Percentiles rank a stretch among this genome's conserved stretches.
phyloP scores from a whole-genome alignment of 108 stramenopile genomes.

The Cyclotella baltica region DNA sequence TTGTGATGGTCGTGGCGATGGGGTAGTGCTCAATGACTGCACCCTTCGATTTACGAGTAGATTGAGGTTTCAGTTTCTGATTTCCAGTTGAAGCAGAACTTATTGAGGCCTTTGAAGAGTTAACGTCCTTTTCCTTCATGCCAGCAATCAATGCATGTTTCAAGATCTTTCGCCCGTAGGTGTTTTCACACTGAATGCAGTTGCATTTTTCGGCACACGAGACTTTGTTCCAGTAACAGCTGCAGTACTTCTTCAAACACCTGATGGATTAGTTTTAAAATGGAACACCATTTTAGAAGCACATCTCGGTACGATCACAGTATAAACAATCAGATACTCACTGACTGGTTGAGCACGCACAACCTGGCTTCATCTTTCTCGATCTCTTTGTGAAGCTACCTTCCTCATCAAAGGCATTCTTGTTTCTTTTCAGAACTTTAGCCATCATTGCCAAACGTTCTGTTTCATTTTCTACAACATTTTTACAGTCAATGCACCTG shows the following conservation, averaged over 20 bases:
- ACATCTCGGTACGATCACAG: not conserved
- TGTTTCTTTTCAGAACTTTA: constrained; percentile 7
- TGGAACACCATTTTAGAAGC: not conserved
- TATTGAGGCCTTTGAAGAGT: not conserved
- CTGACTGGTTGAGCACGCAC: not conserved
- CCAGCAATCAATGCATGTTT: not conserved
- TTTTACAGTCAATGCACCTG: constrained; percentile 5
- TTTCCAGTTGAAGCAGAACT: not conserved
- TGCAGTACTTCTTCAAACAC: constrained; percentile 12
- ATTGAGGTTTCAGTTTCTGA: not conserved
- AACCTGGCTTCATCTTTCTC: constrained; percentile 3
- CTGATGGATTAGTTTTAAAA: not conserved
- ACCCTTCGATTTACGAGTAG: not conserved
- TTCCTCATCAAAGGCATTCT: constrained; percentile 14
- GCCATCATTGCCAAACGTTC: constrained; percentile 2
- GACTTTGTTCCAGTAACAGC: not conserved
- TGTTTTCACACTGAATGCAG: constrained; percentile 8
- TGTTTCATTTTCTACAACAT: not conserved
- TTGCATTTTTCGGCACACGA: constrained; percentile 8
- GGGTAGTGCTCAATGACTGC: not conserved
- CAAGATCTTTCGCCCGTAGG: not conserved
- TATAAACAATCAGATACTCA: not conserved
- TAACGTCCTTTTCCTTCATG: not conserved
- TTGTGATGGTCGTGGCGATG: not conserved
- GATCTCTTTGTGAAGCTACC: not conserved